Base-by-base conservation (phyloP, 106 monocot genomes). In the Phalaenopsis equestris region DNA sequence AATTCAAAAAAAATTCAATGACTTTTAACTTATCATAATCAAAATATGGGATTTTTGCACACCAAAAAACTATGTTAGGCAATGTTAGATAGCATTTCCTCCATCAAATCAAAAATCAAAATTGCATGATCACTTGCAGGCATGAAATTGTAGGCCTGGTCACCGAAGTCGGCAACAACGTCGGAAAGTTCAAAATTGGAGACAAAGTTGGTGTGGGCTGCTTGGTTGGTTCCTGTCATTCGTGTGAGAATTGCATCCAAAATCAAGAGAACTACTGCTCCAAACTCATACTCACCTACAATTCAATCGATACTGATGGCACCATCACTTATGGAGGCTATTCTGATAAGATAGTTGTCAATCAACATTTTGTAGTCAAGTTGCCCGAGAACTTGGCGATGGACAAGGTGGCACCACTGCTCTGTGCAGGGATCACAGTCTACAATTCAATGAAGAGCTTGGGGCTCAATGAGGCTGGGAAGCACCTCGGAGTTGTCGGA, bases 61-160 rank as follows among this genome's bases (percentile, higher is more conserved):
- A 45, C 43, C 6, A 45, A 45, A 45, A 45, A 4, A 45, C 30
- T 30, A 0, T 30, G 30, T 30, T 30, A 30, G 30, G 30, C 30
- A 30, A 30, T 30, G 30, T 30, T 30, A 30, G 30, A 30, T 30
- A 30, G 0, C 30, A 30, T 30, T 30, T 30, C 30, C 30, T 30
- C 30, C 30, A 30, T 30, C 6, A 45, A 45, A 49, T 49, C 0
- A 49, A 49, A 8, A 49, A 49, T 49, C 49, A 10, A 68, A 36
- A 12, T 15, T 72, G 14, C 38, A 16, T 72, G 72, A 72, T 72
- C 14, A 24, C 24, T 36, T 80, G 41, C 86, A 95, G 95, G 83
- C 95, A 95, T 76, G 93, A 95, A 81, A 90, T 95, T 42, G 89
- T 83, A 3, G 95, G 95, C 1, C 14, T 79, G 42, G 84, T 93